Evolutionary conservation across 2,329 filamentous ascomycete genomes (phyloP).

Genomic region (Hypoxylon sp.): DNA sequence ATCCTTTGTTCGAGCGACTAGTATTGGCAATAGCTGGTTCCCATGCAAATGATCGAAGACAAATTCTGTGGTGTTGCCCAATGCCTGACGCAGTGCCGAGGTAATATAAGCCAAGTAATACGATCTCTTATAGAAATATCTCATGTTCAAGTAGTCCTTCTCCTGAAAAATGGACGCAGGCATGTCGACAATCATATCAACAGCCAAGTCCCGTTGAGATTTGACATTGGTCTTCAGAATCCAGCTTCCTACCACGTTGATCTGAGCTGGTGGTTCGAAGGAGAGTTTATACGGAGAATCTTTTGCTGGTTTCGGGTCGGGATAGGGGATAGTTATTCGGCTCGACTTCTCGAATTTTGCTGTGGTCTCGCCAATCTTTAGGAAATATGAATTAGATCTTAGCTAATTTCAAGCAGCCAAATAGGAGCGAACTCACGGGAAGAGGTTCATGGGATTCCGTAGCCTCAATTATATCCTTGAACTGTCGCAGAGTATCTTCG

Average conservation of each 20-base stretch:
- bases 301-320: constrained; percentile 81
- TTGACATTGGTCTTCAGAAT: constrained; percentile 81
- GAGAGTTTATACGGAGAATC: constrained; percentile 86
- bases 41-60: constrained; percentile 78
- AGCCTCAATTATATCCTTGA: constrained; percentile 69
- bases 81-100: constrained; percentile 73
- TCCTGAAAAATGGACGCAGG: constrained; percentile 85
- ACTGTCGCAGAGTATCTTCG: constrained; percentile 64
- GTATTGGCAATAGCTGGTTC: constrained; percentile 81
- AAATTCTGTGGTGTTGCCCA: constrained; percentile 69
- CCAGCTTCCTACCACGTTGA: constrained; percentile 93
- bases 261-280: constrained; percentile 80
- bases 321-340: constrained; percentile 84
- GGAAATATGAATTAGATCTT: constrained; percentile 23
- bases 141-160: constrained; percentile 92
- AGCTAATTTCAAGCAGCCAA: background rate
- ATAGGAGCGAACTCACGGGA: constrained; percentile 61
- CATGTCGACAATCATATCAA: constrained; percentile 93
- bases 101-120: constrained; percentile 91
- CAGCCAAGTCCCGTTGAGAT: constrained; percentile 68
- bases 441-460: constrained; percentile 65
- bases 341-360: constrained; percentile 76
- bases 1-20: constrained; percentile 61
- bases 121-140: constrained; percentile 94
- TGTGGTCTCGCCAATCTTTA: constrained; percentile 77